Evolutionary conservation across 2,329 filamentous ascomycete species (phyloP).

Genomic region (Neofusicoccum sp.): DNA sequence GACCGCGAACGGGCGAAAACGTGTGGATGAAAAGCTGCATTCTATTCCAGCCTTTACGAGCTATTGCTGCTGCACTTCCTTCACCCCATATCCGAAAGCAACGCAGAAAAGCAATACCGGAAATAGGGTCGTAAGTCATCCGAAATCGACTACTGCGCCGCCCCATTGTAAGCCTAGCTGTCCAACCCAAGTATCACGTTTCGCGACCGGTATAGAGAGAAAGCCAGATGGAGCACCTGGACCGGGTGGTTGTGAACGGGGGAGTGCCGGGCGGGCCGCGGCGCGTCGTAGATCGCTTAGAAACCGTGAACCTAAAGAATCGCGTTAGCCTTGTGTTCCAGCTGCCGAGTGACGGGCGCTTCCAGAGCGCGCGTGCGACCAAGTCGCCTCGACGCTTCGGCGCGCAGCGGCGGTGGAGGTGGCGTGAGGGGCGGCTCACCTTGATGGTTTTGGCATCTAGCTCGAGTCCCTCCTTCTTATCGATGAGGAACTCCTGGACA

Average conservation of each 20-base stretch:
- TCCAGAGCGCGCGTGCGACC: not conserved
- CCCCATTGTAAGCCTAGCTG: conserved; percentile 1
- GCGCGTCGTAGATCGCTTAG: conserved; percentile 44
- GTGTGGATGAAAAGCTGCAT: conserved; percentile 2
- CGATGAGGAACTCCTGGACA: conserved; percentile 94
- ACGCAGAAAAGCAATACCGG: conserved; percentile 3
- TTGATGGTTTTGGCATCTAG: conserved; percentile 97
- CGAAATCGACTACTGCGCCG: not conserved
- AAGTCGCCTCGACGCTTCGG: not conserved
- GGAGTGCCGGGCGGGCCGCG: conserved; percentile 11
- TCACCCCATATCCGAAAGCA: conserved; percentile 3
- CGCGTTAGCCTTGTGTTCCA: no score
- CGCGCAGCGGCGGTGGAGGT: not conserved
- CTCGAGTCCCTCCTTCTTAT: conserved; percentile 93
- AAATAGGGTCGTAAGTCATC: conserved; percentile 18
- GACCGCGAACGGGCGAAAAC: not conserved
- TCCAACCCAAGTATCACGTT: not conserved
- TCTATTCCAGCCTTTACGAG: conserved; percentile 1
- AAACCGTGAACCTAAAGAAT: conserved; percentile 61
- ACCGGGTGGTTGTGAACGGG: not conserved
- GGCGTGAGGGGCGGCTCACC: conserved; percentile 53
- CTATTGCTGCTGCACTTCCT: not conserved
- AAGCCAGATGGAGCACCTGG: conserved; percentile 6
- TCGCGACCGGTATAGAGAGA: not conserved
- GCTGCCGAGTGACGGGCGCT: no score